These are phyloP conservation scores for Diaporthe caulivora DNA, from an alignment of 2,329 filamentous ascomycete genomes.

Conservation along the genomic window DNA sequence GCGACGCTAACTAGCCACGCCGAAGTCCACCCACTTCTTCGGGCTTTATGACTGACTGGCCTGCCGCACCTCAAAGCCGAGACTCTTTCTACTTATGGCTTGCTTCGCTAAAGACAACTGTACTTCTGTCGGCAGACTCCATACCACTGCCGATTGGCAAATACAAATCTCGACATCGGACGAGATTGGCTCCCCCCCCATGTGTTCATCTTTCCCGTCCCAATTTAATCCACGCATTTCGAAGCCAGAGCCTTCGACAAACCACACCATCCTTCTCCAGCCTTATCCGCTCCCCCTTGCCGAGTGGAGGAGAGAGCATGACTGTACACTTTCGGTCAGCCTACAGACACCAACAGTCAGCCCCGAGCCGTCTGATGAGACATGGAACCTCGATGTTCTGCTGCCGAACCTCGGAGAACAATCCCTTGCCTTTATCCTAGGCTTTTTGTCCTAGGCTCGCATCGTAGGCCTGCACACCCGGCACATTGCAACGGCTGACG, in stretches of 20 bases:
- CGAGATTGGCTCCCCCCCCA: not conserved
- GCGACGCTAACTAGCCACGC: constrained; percentile 1
- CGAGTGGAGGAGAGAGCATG: not conserved
- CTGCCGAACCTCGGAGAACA: not conserved
- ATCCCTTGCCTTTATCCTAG: not conserved
- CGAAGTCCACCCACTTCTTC: constrained; percentile 25
- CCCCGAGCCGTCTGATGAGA: not conserved
- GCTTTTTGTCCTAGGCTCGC: not conserved
- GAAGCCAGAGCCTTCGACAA: not conserved
- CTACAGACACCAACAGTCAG: not conserved
- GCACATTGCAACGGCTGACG: not conserved
- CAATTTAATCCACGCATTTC: not conserved
- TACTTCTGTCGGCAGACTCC: not conserved
- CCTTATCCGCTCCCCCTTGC: not conserved
- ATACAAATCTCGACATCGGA: not conserved
- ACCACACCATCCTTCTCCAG: not conserved
- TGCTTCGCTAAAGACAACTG: not conserved
- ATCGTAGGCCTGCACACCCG: not conserved
- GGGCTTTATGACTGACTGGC: not conserved
- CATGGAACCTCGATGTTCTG: not conserved
- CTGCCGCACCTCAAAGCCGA: constrained; percentile 13
- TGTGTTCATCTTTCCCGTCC: not conserved
- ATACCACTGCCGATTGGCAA: not conserved
- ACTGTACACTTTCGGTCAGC: constrained; percentile 7
- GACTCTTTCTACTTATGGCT: constrained; percentile 2